Evolutionary conservation across 2,329 filamentous ascomycete species (phyloP).

Genomic region (Diaporthe capsici): DNA sequence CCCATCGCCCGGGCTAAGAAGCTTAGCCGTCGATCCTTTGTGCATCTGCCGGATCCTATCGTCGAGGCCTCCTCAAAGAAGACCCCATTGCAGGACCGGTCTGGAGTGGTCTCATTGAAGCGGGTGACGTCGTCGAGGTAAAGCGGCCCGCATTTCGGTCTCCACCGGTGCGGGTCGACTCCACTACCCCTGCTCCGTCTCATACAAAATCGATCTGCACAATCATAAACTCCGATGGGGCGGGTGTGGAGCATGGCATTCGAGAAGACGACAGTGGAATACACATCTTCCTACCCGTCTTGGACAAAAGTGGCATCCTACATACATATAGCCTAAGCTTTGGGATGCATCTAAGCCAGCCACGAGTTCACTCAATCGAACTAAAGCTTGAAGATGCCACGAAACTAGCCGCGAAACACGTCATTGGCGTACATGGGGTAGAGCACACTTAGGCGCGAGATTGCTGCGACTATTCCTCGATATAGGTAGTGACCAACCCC

Average conservation of each 20-base stretch:
- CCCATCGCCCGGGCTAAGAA: background rate
- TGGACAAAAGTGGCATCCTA: background rate
- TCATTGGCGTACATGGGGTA: background rate
- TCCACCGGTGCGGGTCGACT: background rate
- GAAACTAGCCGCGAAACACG: background rate
- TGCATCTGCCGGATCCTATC: background rate
- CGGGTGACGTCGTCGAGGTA: background rate
- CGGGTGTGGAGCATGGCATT: background rate
- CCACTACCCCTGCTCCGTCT: slow-evolving; percentile 18
- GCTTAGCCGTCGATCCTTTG: slow-evolving; percentile 17
- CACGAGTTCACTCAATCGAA: background rate
- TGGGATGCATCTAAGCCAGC: background rate
- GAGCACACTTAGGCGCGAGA: background rate
- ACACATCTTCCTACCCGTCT: no score
- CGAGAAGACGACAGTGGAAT: background rate
- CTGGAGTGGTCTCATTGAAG: slow-evolving; percentile 5
- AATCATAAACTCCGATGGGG: background rate
- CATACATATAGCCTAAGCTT: background rate
- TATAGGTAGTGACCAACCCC: background rate
- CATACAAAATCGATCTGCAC: slow-evolving; percentile 16
- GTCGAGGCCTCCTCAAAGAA: background rate
- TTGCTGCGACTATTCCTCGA: background rate
- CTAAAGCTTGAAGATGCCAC: background rate
- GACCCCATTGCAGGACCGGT: background rate
- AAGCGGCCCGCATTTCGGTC: slow-evolving; percentile 14